These are phyloP conservation scores for Paracorniculantispora psalliotae DNA, from an alignment of 2,329 filamentous ascomycete genomes.

Conservation along the genomic window DNA sequence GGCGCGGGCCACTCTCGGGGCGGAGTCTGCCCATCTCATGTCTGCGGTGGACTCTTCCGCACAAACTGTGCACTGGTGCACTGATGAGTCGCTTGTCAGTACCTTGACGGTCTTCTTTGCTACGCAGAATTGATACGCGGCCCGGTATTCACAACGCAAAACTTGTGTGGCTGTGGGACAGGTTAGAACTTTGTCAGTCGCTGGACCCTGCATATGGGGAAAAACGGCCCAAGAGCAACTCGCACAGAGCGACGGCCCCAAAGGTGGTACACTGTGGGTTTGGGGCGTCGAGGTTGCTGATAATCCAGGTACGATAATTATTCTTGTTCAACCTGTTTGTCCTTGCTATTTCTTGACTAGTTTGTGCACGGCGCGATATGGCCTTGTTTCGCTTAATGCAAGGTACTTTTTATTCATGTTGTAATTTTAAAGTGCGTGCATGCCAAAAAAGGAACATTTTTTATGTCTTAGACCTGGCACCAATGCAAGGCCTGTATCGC, in stretches of 20 bases:
- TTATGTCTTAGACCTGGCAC: conserved; percentile 4
- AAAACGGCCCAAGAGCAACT: background rate
- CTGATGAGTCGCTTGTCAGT: background rate
- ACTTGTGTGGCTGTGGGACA: no score
- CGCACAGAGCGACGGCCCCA: background rate
- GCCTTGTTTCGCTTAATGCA: background rate
- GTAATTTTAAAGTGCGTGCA: conserved; percentile 10
- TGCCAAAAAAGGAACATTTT: background rate
- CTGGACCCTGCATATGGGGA: conserved; percentile 1
- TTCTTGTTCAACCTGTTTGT: no score
- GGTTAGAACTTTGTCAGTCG: background rate
- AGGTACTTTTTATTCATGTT: background rate
- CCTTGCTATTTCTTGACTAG: background rate
- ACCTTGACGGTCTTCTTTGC: no score
- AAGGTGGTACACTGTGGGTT: background rate
- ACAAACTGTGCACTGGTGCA: background rate
- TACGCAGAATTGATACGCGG: no score
- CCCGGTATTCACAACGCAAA: no score
- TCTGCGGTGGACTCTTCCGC: background rate
- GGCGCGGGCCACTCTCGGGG: background rate
- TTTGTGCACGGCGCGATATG: background rate
- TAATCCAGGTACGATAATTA: no score
- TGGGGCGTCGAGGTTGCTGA: background rate
- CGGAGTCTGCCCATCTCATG: conserved; percentile 3
- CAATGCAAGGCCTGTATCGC: background rate